Evolutionary conservation across 2,329 filamentous ascomycete species (phyloP), one percentile per base, ranked within the genome.

Genomic region (Tolypocladium capitatum): DNA sequence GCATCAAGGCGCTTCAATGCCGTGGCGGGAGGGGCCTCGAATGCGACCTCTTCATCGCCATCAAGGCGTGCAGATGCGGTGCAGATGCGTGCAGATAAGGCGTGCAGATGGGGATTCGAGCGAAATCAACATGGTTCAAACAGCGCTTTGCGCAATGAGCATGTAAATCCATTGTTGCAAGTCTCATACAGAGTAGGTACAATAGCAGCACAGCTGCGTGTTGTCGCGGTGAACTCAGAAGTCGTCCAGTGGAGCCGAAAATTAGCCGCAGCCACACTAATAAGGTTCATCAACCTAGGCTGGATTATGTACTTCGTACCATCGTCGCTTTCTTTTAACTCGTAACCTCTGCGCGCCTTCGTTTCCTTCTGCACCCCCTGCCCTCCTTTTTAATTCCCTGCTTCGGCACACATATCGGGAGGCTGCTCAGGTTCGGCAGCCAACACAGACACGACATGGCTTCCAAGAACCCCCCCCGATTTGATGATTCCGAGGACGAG

Each of bases 401-500:
- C 16, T 28, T 42, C 16, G 38, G 38, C 10, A 24, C 38, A 42
- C 24, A 30, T 28, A 42, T 42, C n/a, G 16, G 24, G 24, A 42
- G 24, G 38, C 38, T 33, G 21, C 33, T 30, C 18, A 16, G 32
- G 20, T 30, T 20, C 32, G 30, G 24, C 21, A 9, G 34, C 45
- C 21, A 36, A 43, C 18, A 28, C 27, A 43, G 38, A 42, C 16
- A 33, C 55, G 68, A 58, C 49, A 76, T 78, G 73, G 67, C 71
- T 51, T 66, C 68, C 36, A 70, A 67, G 58, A 68, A 73, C 48
- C 64, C 60, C 55, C 65, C 69, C 51, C 70, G 71, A 52, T 75
- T 70, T 59, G 73, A 79, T 58, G 78, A 82, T 51, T 82, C 78
- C 50, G 84, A 86, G 48, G 86, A 92, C 45, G 89, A 94, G 57